A percentile compares a stretch with the other conserved stretches of the same genome.
Conservation (phyloP, 2,329 filamentous ascomycete genomes). For the Ilyonectria sp. region DNA sequence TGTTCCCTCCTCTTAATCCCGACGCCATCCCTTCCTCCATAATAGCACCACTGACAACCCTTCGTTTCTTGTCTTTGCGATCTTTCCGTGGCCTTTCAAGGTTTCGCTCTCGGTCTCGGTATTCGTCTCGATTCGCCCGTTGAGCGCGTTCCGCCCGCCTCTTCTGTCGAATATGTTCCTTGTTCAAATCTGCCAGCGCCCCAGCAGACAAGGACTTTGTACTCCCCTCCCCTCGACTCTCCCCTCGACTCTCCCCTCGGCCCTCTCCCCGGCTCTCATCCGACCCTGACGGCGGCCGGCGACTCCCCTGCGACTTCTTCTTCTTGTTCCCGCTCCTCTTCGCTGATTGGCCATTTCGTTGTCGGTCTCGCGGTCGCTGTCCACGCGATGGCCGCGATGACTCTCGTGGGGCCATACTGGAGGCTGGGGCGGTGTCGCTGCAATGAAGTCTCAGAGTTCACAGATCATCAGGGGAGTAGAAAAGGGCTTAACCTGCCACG, state of each 20-base stretch:
- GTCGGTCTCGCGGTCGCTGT: conserved; percentile 39
- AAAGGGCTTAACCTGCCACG: conserved; percentile 28
- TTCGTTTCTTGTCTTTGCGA: conserved; percentile 64
- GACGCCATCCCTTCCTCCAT: conserved; percentile 76
- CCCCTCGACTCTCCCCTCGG: conserved; percentile 37
- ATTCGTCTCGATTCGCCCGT: conserved; percentile 41
- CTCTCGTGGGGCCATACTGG: conserved; percentile 55
- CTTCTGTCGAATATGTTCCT: conserved; percentile 68
- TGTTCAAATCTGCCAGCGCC: conserved; percentile 77
- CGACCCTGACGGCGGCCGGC: conserved; percentile 51
- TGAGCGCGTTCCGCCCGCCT: conserved; percentile 62
- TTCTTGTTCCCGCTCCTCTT: conserved; percentile 56
- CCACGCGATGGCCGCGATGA: conserved; percentile 52
- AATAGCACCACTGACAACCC: conserved; percentile 79
- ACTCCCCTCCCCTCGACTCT: conserved; percentile 47
- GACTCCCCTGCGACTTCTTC: conserved; percentile 50
- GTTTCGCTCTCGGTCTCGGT: conserved; percentile 41
- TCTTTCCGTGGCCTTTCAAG: conserved; percentile 52
- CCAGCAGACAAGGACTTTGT: conserved; percentile 61
- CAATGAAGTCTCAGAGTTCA: conserved; percentile 43
- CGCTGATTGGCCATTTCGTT: conserved; percentile 49
- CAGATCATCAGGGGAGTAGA: conserved; percentile 20
- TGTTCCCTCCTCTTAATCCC: conserved; percentile 60
- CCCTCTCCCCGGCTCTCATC: conserved; percentile 52
- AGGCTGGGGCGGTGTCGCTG: conserved; percentile 38